Percentiles rank a stretch among this genome's conserved stretches.
These are phyloP conservation scores for Scolecobasidium constrictum DNA, from an alignment of 2,329 filamentous ascomycete genomes.

Conservation along the genomic window DNA sequence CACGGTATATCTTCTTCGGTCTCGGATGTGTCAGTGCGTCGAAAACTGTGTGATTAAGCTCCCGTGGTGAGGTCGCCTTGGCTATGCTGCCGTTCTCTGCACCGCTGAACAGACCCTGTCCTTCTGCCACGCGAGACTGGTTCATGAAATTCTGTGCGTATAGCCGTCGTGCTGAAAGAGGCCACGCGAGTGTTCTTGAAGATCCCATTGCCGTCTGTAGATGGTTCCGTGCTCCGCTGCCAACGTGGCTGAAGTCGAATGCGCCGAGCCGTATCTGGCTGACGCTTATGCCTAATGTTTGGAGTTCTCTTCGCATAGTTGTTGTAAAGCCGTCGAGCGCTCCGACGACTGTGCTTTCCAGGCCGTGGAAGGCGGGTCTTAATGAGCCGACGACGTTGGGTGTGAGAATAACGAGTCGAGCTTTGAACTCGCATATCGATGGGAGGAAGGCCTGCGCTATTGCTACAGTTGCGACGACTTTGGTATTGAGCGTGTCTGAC, in stretches of 20 bases:
- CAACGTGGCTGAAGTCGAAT: conserved; percentile 67
- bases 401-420: conserved; percentile 66
- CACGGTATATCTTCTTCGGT: conserved; percentile 54
- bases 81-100: conserved; percentile 17
- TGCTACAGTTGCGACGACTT: conserved; percentile 79
- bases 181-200: conserved; percentile 27
- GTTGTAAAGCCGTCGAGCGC: conserved; percentile 80
- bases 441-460: conserved; percentile 76
- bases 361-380: conserved; percentile 68
- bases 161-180: conserved; percentile 21
- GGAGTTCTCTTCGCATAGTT: conserved; percentile 69
- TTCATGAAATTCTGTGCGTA: conserved; percentile 28
- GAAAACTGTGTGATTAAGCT: conserved; percentile 79
- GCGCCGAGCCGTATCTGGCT: conserved; percentile 85
- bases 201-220: conserved; percentile 12
- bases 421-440: conserved; percentile 39
- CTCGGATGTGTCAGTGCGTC: conserved; percentile 66
- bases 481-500: conserved; percentile 84
- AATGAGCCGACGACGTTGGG: conserved; percentile 73
- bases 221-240: conserved; percentile 19
- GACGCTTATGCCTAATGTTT: conserved; percentile 64
- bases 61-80: conserved; percentile 42
- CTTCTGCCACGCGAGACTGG: conserved; percentile 24
- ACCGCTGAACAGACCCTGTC: conserved; percentile 42
- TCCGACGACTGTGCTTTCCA: conserved; percentile 76